Evolutionary conservation across 2,329 filamentous ascomycete species (phyloP), one percentile per base, ranked within the genome.

Genomic region (Trichoderma sp.): DNA sequence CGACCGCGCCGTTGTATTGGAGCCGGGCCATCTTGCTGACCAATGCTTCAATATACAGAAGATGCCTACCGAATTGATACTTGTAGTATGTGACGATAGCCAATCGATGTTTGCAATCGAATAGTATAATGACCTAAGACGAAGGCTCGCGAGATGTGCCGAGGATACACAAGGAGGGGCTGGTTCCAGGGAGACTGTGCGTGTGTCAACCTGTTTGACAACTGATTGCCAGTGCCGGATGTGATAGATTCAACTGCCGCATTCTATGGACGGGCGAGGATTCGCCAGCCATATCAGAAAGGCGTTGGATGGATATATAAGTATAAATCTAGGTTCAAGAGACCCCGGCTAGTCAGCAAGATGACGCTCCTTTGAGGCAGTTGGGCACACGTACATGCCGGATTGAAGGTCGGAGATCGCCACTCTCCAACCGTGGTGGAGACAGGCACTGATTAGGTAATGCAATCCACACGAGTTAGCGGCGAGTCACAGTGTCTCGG

Each of bases 1-100:
- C 88, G 21, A 93, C 84, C 37, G 80, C 80, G 68, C 78, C 77
- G 76, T 91, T 88, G 77, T 92, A 92, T 27, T 61, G 33, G 4
- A 47, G 14, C 24, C 33, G 35, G 7, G 52, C 57, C 64, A 69
- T 66, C 47, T 21, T 68, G 19, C 10, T n/a, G 13, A 43, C 33
- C n/a, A n/a, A 43, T 43, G 6, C 6, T 58, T 43, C 10, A 33
- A 33, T 31, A 21, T 31, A 33, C 10, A 21, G 13, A 19, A 4
- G 27, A 33, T 29, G 29, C 19, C 29, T 16, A 19, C 47, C 4
- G 14, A 24, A 8, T 49, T 49, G 43, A 21, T 10, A n/a, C 43
- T 21, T 11, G 43, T 11, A 21, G 43, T 21, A 49, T 4, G 43
- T 49, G 19, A 5, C n/a, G 11, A 21, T 21, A 5, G 11, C 8